Percentiles rank a stretch among this genome's conserved stretches.
Evolutionary conservation across 2,329 filamentous ascomycete genomes (phyloP).

Genomic region (Curvularia lunata): DNA sequence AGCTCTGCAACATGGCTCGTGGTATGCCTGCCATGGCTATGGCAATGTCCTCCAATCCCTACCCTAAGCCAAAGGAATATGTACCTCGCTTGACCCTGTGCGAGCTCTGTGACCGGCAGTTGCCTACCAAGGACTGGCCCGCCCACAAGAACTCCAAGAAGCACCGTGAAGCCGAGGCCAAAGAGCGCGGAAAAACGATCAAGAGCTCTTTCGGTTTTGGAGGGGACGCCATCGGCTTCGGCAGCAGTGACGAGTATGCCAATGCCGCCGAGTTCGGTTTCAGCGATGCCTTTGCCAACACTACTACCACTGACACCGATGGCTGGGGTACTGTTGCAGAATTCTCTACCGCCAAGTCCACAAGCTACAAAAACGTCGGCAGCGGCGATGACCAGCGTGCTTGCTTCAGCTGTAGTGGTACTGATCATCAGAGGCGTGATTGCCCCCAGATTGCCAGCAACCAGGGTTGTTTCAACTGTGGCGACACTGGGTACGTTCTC

Average conservation of each 20-base stretch:
- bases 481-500: conserved; percentile 27
- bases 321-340: conserved; percentile 31
- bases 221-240: conserved; percentile 17
- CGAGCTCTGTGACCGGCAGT: conserved; percentile 40
- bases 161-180: conserved; percentile 34
- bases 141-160: conserved; percentile 43
- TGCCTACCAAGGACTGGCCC: conserved; percentile 42
- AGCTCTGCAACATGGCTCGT: conserved; percentile 18
- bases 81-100: conserved; percentile 31
- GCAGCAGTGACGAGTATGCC: conserved; percentile 15
- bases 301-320: conserved; percentile 54
- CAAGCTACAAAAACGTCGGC: conserved; percentile 13
- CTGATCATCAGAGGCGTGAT: conserved; percentile 33
- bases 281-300: conserved; percentile 33
- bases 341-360: conserved; percentile 8
- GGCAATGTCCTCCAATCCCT: conserved; percentile 31
- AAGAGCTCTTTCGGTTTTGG: conserved; percentile 11
- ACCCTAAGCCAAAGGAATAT: conserved; percentile 30
- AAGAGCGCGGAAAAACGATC: conserved; percentile 25
- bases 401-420: conserved; percentile 35
- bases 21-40: conserved; percentile 7
- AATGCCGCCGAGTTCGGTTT: conserved; percentile 48
- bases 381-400: conserved; percentile 25
- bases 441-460: conserved; percentile 24
- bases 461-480: conserved; percentile 42